Evolutionary conservation across 2,329 filamentous ascomycete genomes (phyloP).

Genomic region (Fusarium sp.): DNA sequence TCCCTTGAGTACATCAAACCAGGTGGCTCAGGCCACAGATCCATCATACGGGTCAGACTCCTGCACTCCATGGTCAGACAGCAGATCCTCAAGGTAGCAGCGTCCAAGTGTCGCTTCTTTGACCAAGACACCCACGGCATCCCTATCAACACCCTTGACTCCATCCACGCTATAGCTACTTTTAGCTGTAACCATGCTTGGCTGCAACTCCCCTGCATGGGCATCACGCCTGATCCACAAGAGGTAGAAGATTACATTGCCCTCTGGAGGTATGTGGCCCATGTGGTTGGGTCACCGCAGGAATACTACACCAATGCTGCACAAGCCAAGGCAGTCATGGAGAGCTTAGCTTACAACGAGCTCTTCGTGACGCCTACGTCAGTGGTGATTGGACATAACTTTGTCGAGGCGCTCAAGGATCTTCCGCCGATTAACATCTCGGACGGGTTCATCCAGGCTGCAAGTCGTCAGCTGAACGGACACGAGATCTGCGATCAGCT

Average conservation of each 20-base stretch:
- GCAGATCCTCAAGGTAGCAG: conserved; percentile 68
- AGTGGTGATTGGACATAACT: conserved; percentile 51
- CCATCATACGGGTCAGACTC: conserved; percentile 71
- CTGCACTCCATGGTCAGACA: conserved; percentile 73
- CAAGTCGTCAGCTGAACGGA: conserved; percentile 53
- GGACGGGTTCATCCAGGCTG: conserved; percentile 29
- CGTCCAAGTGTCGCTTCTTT: conserved; percentile 65
- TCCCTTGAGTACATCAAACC: conserved; percentile 68
- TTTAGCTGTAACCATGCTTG: conserved; percentile 73
- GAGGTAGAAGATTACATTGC: conserved; percentile 73
- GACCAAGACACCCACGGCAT: conserved; percentile 67
- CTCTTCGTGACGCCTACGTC: conserved; percentile 50
- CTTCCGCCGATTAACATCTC: conserved; percentile 52
- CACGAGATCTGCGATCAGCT: conserved; percentile 52
- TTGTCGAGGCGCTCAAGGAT: conserved; percentile 52
- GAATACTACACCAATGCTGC: conserved; percentile 41
- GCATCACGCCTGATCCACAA: conserved; percentile 66
- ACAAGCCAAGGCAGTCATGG: conserved; percentile 49
- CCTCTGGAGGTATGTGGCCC: conserved; percentile 56
- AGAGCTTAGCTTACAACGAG: conserved; percentile 50
- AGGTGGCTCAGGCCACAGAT: conserved; percentile 69
- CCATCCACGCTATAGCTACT: conserved; percentile 70
- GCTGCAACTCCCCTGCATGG: conserved; percentile 71
- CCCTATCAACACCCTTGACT: conserved; percentile 74
- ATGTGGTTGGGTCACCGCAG: conserved; percentile 47